Conservation (phyloP, 1,284 basidiomycete genomes). For the Moniliophthora roreri region DNA sequence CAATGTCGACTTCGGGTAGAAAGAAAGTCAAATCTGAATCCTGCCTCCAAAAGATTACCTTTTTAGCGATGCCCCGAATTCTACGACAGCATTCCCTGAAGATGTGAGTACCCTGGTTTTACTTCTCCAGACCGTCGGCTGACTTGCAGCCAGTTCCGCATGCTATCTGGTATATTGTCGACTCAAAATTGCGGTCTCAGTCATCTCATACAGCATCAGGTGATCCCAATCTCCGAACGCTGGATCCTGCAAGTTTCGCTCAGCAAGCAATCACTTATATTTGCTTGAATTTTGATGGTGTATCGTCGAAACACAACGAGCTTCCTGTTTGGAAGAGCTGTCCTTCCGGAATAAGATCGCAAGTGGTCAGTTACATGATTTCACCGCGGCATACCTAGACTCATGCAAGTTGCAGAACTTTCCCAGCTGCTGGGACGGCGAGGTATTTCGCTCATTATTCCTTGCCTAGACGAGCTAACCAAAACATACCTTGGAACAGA, state of each 20-base stretch:
- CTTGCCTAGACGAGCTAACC: neutral
- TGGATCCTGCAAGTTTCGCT: slow-evolving; percentile 32
- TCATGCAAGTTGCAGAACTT: slow-evolving; percentile 25
- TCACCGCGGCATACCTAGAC: neutral
- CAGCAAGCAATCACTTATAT: slow-evolving; percentile 40
- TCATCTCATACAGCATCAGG: slow-evolving; percentile 17
- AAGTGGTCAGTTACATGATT: slow-evolving; percentile 32
- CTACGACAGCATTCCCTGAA: slow-evolving; percentile 25
- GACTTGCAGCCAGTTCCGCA: slow-evolving; percentile 25
- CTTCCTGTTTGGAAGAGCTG: slow-evolving; percentile 29
- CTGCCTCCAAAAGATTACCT: slow-evolving; percentile 21
- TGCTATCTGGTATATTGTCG: slow-evolving; percentile 32
- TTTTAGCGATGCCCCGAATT: slow-evolving; percentile 22
- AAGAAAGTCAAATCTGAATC: neutral
- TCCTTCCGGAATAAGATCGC: slow-evolving; percentile 38
- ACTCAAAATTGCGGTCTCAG: neutral
- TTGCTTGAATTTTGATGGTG: slow-evolving; percentile 37
- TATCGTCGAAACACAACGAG: slow-evolving; percentile 20
- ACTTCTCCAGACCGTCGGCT: neutral
- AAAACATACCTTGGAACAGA: slow-evolving; percentile 28
- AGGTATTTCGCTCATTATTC: slow-evolving; percentile 10
- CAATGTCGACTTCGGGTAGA: neutral
- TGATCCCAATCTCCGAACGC: slow-evolving; percentile 30
- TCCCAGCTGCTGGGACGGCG: slow-evolving; percentile 42
- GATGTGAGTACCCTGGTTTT: slow-evolving; percentile 16